Conservation (phyloP, 345 rosid genomes). For the Eucalyptus victrix region DNA sequence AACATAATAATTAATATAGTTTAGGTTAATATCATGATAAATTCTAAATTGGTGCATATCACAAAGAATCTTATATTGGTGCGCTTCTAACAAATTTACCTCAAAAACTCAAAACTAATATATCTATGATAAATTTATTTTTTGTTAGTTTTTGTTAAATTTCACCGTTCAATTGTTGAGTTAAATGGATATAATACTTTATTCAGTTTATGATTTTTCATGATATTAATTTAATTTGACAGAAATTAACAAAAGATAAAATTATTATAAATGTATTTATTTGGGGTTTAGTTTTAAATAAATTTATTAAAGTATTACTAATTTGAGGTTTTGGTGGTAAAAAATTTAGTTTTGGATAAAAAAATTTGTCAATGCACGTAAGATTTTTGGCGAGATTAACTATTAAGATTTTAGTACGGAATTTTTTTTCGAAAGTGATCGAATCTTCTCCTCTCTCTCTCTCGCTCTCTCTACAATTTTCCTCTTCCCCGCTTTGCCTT, state of each 20-base stretch:
- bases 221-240: no score
- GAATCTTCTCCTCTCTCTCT: background rate
- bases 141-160: rapidly evolving
- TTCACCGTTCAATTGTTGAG: rapidly evolving
- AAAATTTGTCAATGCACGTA: no score
- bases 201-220: rapidly evolving
- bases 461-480: background rate
- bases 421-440: background rate
- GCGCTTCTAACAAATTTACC: rapidly evolving
- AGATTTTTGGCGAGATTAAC: no score
- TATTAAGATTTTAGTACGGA: background rate
- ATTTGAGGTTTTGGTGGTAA: no score
- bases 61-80: no score
- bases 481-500: background rate
- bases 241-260: rapidly evolving
- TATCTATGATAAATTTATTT: rapidly evolving
- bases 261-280: rapidly evolving
- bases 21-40: background rate
- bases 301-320: no score
- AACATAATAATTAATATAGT: background rate
- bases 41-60: background rate
- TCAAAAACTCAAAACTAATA: rapidly evolving
- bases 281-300: no score
- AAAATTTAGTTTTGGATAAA: no score
- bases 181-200: no score